These are phyloP conservation scores for Mortierella sp. DNA, from an alignment of 371 early-diverging fungal genomes.

Conservation along the genomic window DNA sequence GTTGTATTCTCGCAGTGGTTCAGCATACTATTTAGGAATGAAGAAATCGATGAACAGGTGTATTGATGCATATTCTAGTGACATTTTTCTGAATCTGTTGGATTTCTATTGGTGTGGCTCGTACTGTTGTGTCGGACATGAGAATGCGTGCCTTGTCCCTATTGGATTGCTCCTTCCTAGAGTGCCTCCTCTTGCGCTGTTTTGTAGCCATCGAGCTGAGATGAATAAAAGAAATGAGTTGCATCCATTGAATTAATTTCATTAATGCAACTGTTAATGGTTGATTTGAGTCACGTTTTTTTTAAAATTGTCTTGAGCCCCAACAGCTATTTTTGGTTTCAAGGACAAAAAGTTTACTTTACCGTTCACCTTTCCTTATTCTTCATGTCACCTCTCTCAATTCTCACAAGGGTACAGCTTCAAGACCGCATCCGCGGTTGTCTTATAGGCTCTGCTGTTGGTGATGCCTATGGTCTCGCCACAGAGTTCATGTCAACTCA, in stretches of 20 bases:
- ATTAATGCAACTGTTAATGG: background rate
- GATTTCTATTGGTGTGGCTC: too few relatives aligned
- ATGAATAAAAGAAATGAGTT: background rate
- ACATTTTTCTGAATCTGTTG: background rate
- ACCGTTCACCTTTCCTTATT: background rate
- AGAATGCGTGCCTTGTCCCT: conserved; percentile 45
- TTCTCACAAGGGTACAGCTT: conserved; percentile 19
- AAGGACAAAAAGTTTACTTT: background rate
- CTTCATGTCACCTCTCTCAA: conserved; percentile 18
- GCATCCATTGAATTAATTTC: background rate
- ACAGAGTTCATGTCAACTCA: conserved; percentile 71
- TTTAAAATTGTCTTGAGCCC: too few relatives aligned
- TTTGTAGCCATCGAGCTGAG: conserved; percentile 39
- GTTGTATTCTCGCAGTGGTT: conserved; percentile 50
- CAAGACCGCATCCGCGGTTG: conserved; percentile 46
- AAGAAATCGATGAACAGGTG: background rate
- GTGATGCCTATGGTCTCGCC: conserved; percentile 78
- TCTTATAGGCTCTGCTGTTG: conserved; percentile 64
- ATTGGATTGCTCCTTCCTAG: conserved; percentile 49
- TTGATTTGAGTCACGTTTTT: background rate
- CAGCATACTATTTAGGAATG: conserved; percentile 28
- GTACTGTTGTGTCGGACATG: conserved; percentile 40
- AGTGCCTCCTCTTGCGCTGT: conserved; percentile 47
- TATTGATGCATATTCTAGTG: background rate
- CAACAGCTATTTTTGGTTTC: background rate